Base-by-base conservation (phyloP, 2,329 filamentous ascomycete genomes). In the Arthrobotrys iridis region DNA sequence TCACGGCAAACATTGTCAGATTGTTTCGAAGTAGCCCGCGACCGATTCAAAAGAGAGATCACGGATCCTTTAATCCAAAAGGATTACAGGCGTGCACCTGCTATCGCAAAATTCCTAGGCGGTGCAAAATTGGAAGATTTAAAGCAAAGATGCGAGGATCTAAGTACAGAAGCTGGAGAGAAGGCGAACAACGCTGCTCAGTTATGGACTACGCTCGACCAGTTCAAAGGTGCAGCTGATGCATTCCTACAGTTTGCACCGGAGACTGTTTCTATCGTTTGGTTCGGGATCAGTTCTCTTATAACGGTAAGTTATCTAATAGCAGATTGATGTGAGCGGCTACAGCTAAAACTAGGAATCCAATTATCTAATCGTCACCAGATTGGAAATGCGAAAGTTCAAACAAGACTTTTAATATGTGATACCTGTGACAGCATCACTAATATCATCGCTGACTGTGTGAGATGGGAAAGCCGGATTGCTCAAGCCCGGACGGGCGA, bases 221-320 rank as follows among this genome's bases (percentile, higher is more conserved):
- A 50, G 11, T 24, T 63, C 4, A 63, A 50, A 18, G 41, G 26
- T n/a, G 59, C 22, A 15, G 59, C 26, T 35, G 59, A 63, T 18
- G 59, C 28, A 7, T 63, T 63, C 15, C 18, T 63, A 8, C 20
- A 50, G 24, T 63, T 48, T n/a, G 59, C 59, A 1, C 59, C 59
- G 3, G 59, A 63, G 43, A 63, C 41, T 40, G 18, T 63, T 15
- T 63, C 59, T 4, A 63, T 63, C 2, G 43, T 63, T n/a, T 63
- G 59, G 59, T 63, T 63, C 33, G 59, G 59, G 3, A 63, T 63
- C 10, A 63, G 59, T 33, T 41, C 59, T 10, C 15, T 63, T 8
- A 63, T 63, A 33, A 35, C 59, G 7, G 59, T 63, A 63, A 50
- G 59, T 22, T 40, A n/a, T 2, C 33, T n/a, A 3, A 59, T 43